A percentile compares a stretch with the other conserved stretches of the same genome.
Conservation (phyloP, 208 protist species). For the Leishmania turanica region DNA sequence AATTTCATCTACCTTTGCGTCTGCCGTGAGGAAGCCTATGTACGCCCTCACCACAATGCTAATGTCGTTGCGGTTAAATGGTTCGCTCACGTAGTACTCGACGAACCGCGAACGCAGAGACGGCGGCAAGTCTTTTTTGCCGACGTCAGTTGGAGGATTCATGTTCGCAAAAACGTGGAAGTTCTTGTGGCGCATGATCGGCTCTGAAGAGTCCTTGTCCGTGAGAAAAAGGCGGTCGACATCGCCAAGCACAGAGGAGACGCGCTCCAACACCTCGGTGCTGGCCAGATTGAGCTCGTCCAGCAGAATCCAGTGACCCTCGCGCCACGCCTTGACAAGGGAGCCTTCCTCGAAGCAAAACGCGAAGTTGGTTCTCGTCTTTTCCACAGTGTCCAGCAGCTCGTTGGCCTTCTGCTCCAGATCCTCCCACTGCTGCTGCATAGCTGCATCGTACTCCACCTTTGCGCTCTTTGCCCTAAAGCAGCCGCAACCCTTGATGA, state of each 20-base stretch:
- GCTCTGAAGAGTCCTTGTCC: constrained; percentile 66
- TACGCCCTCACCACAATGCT: constrained; percentile 91
- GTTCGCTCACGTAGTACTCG: constrained; percentile 98
- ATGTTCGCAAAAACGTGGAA: constrained; percentile 99
- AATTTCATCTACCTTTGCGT: constrained; percentile 90
- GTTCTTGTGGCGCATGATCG: constrained; percentile 93
- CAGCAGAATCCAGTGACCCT: constrained; percentile 99
- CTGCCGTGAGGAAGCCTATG: constrained; percentile 77
- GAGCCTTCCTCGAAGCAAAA: constrained; percentile 99
- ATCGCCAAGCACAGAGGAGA: constrained; percentile 95
- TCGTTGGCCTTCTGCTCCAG: constrained; percentile 55
- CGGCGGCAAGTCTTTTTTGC: constrained; percentile 98
- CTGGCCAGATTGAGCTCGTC: constrained; percentile 99
- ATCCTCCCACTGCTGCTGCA: constrained; percentile 54
- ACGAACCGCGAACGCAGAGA: constrained; percentile 97
- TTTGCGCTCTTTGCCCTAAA: constrained; percentile 63
- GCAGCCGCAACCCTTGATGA: constrained; percentile 75
- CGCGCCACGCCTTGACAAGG: constrained; percentile 95
- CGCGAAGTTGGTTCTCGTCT: constrained; percentile 88
- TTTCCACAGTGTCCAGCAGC: constrained; percentile 57
- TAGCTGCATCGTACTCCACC: constrained; percentile 18
- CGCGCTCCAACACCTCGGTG: constrained; percentile 97
- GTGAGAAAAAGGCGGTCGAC: constrained; percentile 84
- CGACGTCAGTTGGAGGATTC: constrained; percentile 99
- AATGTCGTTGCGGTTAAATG: constrained; percentile 95